Percentiles rank a stretch among this genome's conserved stretches.
These are phyloP conservation scores for Aspergillus incahuasiensis DNA, from an alignment of 495 filamentous ascomycete species.

Conservation along the genomic window DNA sequence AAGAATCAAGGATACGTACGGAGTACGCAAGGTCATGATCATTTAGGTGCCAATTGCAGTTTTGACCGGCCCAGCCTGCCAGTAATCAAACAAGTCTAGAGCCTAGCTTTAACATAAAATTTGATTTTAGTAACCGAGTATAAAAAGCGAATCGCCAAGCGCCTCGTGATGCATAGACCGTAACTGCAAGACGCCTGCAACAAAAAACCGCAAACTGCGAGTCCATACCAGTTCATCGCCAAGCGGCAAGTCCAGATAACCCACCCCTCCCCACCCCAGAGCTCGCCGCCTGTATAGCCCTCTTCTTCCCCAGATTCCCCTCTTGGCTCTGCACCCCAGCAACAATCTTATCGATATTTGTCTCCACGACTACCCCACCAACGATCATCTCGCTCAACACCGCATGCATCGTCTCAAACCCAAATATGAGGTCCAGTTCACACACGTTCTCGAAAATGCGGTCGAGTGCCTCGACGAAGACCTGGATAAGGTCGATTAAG, in stretches of 20 bases:
- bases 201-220: not conserved
- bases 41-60: no score
- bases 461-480: conserved; percentile 94
- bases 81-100: no score
- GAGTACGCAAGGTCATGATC: no score
- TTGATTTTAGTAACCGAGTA: not conserved
- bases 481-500: conserved; percentile 93
- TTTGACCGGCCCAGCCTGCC: no score
- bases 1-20: no score
- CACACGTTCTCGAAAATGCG: conserved; percentile 96
- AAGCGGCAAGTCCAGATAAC: conserved; percentile 38
- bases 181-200: not conserved
- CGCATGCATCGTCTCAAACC: conserved; percentile 94
- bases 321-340: conserved; percentile 77
- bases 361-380: conserved; percentile 93
- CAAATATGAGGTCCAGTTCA: conserved; percentile 97
- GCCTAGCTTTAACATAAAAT: no score
- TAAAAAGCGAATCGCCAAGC: not conserved
- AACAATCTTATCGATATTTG: conserved; percentile 80
- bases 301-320: conserved; percentile 71
- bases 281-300: conserved; percentile 42
- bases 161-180: not conserved
- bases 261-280: conserved; percentile 35
- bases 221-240: conserved; percentile 28
- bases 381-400: conserved; percentile 91